phyloP scores from a whole-genome alignment of 2,329 filamentous ascomycete species.

The Fusarium cyanostomum region DNA sequence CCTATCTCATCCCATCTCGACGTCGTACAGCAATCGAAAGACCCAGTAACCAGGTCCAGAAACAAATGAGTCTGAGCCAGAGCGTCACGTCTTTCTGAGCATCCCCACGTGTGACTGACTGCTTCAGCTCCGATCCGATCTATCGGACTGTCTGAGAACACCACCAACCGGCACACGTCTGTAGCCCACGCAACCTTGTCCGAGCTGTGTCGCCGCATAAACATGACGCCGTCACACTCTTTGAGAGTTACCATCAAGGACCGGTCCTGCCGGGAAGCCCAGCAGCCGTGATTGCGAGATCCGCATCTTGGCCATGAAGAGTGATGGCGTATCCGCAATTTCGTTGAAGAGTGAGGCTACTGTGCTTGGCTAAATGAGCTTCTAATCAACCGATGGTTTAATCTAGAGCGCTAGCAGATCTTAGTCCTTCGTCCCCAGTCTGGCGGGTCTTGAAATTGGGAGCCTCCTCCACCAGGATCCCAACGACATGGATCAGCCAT shows the following conservation, averaged over 20 bases:
- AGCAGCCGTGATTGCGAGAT: not conserved
- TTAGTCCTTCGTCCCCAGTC: conserved; percentile 19
- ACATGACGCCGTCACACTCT: conserved; percentile 15
- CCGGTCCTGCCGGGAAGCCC: conserved; percentile 19
- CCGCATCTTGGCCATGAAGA: not conserved
- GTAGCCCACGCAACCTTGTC: conserved; percentile 14
- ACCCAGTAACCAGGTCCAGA: conserved; percentile 7
- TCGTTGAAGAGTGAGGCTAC: conserved; percentile 1
- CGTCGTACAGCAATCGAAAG: not conserved
- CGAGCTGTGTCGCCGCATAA: conserved; percentile 18
- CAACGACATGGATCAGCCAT: conserved; percentile 15
- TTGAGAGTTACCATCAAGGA: conserved; percentile 5
- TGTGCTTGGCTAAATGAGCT: not conserved
- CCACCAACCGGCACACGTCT: conserved; percentile 4
- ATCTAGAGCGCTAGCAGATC: conserved; percentile 28
- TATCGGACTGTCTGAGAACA: conserved; percentile 27
- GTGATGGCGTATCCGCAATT: conserved; percentile 25
- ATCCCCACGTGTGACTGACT: conserved; percentile 2
- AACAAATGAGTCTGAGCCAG: conserved; percentile 3
- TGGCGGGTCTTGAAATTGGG: conserved; percentile 32
- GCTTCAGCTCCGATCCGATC: conserved; percentile 28
- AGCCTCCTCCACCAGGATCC: conserved; percentile 19
- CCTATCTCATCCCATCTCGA: not conserved
- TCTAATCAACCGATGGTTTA: not conserved
- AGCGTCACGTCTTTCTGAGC: conserved; percentile 7